These are phyloP conservation scores for Populus hybrid DNA, from an alignment of 441 rosid genomes.

Conservation along the genomic window DNA sequence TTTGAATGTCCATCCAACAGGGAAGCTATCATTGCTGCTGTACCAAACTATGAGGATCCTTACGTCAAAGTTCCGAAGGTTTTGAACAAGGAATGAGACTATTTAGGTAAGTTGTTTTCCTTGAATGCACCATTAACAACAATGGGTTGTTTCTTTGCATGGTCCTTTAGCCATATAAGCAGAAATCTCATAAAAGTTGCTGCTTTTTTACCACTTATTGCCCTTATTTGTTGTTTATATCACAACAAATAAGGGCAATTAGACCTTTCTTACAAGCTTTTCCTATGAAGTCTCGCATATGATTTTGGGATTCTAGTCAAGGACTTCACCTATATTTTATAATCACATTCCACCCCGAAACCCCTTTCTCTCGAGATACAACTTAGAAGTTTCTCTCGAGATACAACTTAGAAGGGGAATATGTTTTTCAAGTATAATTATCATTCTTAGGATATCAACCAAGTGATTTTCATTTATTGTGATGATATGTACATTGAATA, in stretches of 20 bases:
- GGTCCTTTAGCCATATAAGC: background rate
- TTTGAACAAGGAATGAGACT: slow-evolving; percentile 57
- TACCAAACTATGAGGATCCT: slow-evolving; percentile 72
- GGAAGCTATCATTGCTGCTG: slow-evolving; percentile 49
- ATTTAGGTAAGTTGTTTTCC: slow-evolving; percentile 15
- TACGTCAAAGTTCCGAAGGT: slow-evolving; percentile 68
- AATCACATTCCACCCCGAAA: background rate
- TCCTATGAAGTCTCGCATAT: background rate
- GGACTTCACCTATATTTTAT: background rate
- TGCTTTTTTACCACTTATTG: background rate
- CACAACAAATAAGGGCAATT: background rate
- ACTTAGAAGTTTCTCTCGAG: background rate
- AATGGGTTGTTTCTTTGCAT: background rate
- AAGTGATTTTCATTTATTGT: too few species aligned
- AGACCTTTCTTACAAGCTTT: too few species aligned
- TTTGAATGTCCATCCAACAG: slow-evolving; percentile 27
- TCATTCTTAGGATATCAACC: background rate
- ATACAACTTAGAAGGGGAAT: background rate
- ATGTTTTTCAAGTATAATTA: background rate
- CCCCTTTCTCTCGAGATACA: too few species aligned
- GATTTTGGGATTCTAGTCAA: background rate
- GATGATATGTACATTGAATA: background rate
- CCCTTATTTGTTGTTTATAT: background rate
- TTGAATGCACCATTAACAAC: background rate
- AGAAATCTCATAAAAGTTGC: background rate